Evolutionary conservation across 148 eudicot species (phyloP).

Genomic region (Rhododendron kiyosumense): DNA sequence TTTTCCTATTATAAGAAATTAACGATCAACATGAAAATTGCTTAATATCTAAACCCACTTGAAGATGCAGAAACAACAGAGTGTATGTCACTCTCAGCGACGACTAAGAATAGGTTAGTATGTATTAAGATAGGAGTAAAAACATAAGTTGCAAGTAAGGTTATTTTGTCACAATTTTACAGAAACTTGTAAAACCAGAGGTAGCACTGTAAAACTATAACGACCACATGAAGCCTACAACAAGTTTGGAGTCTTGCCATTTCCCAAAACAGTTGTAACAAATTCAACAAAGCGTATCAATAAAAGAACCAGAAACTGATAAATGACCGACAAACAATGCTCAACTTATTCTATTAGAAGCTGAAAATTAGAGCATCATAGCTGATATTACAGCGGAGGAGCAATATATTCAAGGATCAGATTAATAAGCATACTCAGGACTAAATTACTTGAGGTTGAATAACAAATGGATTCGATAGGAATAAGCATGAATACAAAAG

Average conservation of each 20-base stretch:
- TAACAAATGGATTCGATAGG: neutral
- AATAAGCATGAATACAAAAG: neutral
- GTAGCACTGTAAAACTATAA: neutral
- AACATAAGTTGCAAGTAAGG: neutral
- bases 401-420: neutral
- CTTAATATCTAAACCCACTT: neutral
- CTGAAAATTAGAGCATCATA: neutral
- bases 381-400: neutral
- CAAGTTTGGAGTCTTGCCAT: neutral
- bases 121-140: neutral
- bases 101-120: neutral
- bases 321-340: neutral
- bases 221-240: neutral
- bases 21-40: neutral
- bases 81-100: neutral
- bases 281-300: neutral
- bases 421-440: neutral
- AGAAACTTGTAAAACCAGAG: neutral
- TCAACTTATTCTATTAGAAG: neutral
- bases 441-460: neutral
- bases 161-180: neutral
- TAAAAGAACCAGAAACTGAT: neutral
- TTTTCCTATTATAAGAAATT: neutral
- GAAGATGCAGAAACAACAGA: neutral
- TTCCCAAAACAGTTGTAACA: neutral